Evolutionary conservation across 129 eudicot species (phyloP).

Genomic region (Oenanthe sinensis): DNA sequence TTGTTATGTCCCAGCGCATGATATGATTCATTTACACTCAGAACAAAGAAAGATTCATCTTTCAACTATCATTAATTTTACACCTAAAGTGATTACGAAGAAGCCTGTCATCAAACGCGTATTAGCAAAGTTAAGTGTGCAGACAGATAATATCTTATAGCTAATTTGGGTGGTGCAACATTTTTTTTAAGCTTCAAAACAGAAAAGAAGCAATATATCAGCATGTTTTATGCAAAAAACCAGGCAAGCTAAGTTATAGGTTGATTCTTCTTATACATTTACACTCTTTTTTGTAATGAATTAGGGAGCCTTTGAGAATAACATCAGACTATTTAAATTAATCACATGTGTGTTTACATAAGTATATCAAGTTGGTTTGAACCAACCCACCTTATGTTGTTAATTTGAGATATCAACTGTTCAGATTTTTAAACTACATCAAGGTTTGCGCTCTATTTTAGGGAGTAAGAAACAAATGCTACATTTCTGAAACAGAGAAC

Average conservation of each 20-base stretch:
- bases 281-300: not conserved
- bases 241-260: not conserved
- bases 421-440: too few relatives aligned
- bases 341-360: too few relatives aligned
- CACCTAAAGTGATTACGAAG: not conserved
- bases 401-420: too few relatives aligned
- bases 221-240: not conserved
- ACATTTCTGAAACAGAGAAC: too few relatives aligned
- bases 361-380: too few relatives aligned
- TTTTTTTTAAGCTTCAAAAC: not conserved
- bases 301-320: too few relatives aligned
- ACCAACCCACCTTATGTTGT: too few relatives aligned
- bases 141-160: too few relatives aligned
- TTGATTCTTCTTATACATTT: not conserved
- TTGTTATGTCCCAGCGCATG: not conserved
- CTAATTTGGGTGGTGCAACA: not conserved
- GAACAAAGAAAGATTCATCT: not conserved
- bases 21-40: not conserved
- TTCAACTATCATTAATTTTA: not conserved
- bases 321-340: too few relatives aligned
- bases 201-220: not conserved
- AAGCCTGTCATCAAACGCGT: not conserved
- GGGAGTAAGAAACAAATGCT: too few relatives aligned
- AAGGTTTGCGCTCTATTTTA: too few relatives aligned
- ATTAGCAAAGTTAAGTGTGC: not conserved